These are phyloP conservation scores for Bigelowiella natans DNA, from an alignment of 78 protist genomes.

Conservation along the genomic window DNA sequence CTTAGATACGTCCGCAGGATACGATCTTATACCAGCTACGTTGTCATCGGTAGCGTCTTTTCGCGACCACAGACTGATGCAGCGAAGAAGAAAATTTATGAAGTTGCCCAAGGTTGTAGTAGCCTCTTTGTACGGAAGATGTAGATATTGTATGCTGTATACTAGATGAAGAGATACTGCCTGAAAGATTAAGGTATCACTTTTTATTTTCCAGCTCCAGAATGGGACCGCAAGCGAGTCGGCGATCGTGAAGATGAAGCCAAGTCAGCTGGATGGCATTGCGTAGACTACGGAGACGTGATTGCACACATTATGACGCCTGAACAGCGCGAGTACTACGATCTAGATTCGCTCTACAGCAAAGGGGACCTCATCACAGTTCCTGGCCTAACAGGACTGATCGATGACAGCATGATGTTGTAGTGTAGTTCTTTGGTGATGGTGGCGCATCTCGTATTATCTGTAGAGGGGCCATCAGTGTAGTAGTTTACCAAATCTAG, in stretches of 20 bases:
- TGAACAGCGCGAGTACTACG: not conserved
- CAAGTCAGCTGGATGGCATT: not conserved
- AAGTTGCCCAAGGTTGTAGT: not conserved
- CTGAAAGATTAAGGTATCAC: too few relatives aligned
- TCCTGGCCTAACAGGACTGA: not conserved
- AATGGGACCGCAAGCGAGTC: not conserved
- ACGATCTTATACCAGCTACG: not conserved
- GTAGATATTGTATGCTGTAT: too few relatives aligned
- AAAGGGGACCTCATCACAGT: not conserved
- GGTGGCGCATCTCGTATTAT: too few relatives aligned
- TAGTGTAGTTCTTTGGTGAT: too few relatives aligned
- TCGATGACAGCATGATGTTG: too few relatives aligned
- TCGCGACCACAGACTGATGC: not conserved
- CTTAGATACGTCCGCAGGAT: not conserved
- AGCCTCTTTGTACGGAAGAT: too few relatives aligned
- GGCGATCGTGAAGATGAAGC: not conserved
- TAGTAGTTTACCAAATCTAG: too few relatives aligned
- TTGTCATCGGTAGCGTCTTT: not conserved
- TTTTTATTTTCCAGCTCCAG: too few relatives aligned
- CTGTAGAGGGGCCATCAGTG: too few relatives aligned
- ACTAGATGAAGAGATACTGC: too few relatives aligned
- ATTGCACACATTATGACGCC: not conserved
- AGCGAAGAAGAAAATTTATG: not conserved
- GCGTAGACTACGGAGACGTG: not conserved
- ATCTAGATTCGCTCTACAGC: not conserved